A percentile compares a stretch with the other conserved stretches of the same genome.
phyloP scores from a whole-genome alignment of 345 rosid genomes.

The Balakata baccata region DNA sequence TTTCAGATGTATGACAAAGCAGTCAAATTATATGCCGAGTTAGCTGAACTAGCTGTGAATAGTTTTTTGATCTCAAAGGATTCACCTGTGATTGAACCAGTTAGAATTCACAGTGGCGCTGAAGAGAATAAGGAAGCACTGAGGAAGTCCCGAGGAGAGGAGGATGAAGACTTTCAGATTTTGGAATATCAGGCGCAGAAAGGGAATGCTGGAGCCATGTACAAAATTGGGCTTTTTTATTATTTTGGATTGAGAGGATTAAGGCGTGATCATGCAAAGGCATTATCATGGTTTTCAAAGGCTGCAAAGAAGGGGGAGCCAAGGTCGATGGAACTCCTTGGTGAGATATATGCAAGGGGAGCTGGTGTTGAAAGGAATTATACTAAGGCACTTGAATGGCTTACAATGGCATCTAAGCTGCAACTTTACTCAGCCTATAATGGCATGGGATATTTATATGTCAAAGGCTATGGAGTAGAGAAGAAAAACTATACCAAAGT shows the following conservation, averaged over 20 bases:
- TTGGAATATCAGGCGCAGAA: conserved; percentile 95
- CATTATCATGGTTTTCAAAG: conserved; percentile 79
- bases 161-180: conserved; percentile 96
- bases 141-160: conserved; percentile 91
- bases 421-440: conserved; percentile 85
- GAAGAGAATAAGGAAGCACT: conserved; percentile 95
- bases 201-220: conserved; percentile 88
- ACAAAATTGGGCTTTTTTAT: conserved; percentile 80
- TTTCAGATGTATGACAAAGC: conserved; percentile 87
- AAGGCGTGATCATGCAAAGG: conserved; percentile 83
- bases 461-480: conserved; percentile 95
- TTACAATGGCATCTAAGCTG: conserved; percentile 74
- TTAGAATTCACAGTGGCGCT: conserved; percentile 87
- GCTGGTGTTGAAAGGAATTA: conserved; percentile 98
- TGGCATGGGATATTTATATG: conserved; percentile 93
- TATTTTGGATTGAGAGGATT: conserved; percentile 96
- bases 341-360: conserved; percentile 97
- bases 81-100: conserved; percentile 78
- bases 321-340: conserved; percentile 91
- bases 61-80: conserved; percentile 91
- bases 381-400: conserved; percentile 91
- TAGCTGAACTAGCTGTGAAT: conserved; percentile 88
- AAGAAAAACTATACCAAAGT: conserved; percentile 91
- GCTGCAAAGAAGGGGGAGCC: conserved; percentile 93
- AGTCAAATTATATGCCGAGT: conserved; percentile 70